Conservation (phyloP, 805 yeast genomes). For the Tetrapisispora arboricola region DNA sequence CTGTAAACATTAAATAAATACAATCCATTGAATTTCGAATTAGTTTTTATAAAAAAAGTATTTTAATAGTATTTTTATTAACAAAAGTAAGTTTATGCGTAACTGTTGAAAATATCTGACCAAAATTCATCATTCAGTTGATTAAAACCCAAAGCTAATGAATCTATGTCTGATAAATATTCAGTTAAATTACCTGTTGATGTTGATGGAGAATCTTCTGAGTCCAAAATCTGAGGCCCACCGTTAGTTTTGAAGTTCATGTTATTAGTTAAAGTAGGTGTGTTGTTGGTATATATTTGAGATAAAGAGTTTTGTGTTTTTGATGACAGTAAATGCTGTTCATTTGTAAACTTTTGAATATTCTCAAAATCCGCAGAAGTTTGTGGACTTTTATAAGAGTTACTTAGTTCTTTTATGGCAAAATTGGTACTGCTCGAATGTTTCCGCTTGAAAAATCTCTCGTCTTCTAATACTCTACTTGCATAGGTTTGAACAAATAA, state of each 20-base stretch:
- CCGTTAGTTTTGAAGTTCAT: not conserved
- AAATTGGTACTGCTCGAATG: not conserved
- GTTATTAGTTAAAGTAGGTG: not conserved
- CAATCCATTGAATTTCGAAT: too few relatives aligned
- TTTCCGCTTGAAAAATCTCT: not conserved
- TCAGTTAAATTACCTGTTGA: slow-evolving; percentile 24
- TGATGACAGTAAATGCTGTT: too few relatives aligned
- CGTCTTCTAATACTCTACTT: slow-evolving; percentile 14
- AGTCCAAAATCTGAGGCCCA: slow-evolving; percentile 26
- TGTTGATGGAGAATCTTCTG: slow-evolving; percentile 34
- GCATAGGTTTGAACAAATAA: slow-evolving; percentile 53
- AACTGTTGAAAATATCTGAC: slow-evolving; percentile 36
- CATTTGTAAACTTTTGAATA: too few relatives aligned
- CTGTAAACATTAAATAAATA: not conserved
- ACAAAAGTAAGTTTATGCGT: not conserved
- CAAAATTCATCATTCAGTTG: slow-evolving; percentile 62
- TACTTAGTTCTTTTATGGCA: slow-evolving; percentile 5
- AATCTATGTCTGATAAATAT: slow-evolving; percentile 28
- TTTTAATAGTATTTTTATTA: not conserved
- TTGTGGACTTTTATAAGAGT: not conserved
- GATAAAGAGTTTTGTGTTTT: not conserved
- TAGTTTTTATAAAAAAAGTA: too few relatives aligned
- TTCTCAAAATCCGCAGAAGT: too few relatives aligned
- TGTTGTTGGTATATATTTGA: not conserved
- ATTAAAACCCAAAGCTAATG: slow-evolving; percentile 40